These are phyloP conservation scores for Colletotrichum australisinense DNA, from an alignment of 2,329 filamentous ascomycete genomes.

Conservation along the genomic window DNA sequence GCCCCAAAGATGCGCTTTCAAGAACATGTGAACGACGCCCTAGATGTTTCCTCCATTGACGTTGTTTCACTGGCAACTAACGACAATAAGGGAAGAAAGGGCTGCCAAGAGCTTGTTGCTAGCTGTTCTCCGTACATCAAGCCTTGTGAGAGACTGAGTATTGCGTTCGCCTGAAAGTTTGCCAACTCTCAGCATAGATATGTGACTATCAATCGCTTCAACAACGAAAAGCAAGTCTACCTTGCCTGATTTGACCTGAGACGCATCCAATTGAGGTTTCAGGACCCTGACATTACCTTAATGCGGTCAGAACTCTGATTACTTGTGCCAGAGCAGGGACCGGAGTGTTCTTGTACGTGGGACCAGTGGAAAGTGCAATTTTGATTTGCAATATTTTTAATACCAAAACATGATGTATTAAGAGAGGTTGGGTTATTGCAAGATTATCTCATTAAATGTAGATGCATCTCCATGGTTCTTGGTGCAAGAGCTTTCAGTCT, in stretches of 20 bases:
- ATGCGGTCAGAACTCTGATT: background rate
- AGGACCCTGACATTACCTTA: background rate
- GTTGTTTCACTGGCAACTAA: too few species aligned
- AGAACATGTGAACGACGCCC: background rate
- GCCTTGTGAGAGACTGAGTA: background rate
- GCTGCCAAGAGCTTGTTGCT: background rate
- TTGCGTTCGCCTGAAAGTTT: background rate
- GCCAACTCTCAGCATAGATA: background rate
- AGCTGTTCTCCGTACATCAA: background rate
- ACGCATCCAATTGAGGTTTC: background rate
- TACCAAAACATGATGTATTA: background rate
- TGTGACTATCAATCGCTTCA: background rate
- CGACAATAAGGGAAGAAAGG: background rate
- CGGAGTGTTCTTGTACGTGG: background rate
- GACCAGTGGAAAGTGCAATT: background rate
- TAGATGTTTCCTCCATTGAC: background rate
- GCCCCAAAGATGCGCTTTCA: background rate
- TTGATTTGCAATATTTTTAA: background rate
- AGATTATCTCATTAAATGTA: background rate
- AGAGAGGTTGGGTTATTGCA: background rate
- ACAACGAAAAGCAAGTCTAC: background rate
- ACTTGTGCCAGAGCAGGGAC: background rate
- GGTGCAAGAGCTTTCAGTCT: background rate
- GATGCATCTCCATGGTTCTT: background rate
- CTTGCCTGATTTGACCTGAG: background rate